phyloP scores from a whole-genome alignment of 1,284 basidiomycete genomes.

The Schizophyllum amplum region DNA sequence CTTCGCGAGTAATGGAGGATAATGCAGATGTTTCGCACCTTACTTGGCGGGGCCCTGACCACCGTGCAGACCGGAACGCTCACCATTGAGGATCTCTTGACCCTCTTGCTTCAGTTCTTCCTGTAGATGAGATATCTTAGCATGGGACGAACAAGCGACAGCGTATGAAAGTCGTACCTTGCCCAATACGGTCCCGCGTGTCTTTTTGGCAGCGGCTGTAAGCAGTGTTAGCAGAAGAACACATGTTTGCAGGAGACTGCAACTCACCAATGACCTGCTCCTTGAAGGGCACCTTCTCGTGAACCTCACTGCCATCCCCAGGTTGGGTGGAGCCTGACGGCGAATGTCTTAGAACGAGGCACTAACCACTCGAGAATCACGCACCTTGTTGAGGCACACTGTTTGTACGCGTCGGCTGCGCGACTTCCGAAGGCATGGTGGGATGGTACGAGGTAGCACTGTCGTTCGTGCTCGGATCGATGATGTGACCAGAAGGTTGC shows the following conservation, averaged over 20 bases:
- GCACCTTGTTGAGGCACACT: neutral
- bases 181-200: constrained; percentile 10
- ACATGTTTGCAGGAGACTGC: no score
- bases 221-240: no score
- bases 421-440: neutral
- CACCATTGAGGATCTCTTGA: constrained; percentile 12
- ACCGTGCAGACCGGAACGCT: neutral
- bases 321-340: neutral
- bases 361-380: neutral
- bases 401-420: neutral
- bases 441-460: neutral
- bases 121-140: neutral
- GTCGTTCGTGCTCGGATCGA: neutral
- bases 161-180: constrained; percentile 5
- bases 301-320: neutral
- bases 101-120: constrained; percentile 13
- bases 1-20: no score
- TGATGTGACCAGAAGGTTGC: neutral
- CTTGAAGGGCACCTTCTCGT: constrained; percentile 10
- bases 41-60: neutral
- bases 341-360: neutral
- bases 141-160: neutral
- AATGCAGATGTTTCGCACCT: neutral
- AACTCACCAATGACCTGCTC: constrained; percentile 10
- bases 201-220: constrained; percentile 5